Conservation (phyloP, 2,329 filamentous ascomycete genomes). For the Calonectria naviculata region DNA sequence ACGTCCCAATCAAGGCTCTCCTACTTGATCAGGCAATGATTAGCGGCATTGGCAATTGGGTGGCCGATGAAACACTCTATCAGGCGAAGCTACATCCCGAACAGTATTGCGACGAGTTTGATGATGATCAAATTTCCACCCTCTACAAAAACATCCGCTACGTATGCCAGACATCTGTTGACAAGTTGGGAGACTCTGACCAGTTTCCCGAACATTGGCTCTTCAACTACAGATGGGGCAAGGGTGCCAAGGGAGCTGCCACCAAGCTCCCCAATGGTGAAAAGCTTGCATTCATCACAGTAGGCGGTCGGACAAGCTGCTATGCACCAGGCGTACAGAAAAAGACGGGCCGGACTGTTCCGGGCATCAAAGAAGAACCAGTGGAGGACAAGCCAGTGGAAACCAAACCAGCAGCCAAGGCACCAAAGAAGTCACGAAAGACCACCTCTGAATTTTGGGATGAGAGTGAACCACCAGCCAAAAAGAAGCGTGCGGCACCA, state of each 20-base stretch:
- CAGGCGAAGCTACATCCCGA: constrained; percentile 91
- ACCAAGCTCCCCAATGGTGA: constrained; percentile 83
- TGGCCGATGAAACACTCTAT: constrained; percentile 93
- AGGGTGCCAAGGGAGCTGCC: constrained; percentile 80
- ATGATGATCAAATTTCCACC: constrained; percentile 74
- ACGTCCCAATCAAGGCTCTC: constrained; percentile 89
- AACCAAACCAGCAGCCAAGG: constrained; percentile 22
- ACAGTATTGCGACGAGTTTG: constrained; percentile 88
- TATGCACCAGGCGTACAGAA: constrained; percentile 88
- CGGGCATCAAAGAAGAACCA: constrained; percentile 56
- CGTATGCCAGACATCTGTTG: constrained; percentile 84
- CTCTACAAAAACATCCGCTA: constrained; percentile 80
- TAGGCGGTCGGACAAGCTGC: constrained; percentile 91
- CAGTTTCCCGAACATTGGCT: constrained; percentile 90
- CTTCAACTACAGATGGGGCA: constrained; percentile 90
- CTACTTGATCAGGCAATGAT: constrained; percentile 89
- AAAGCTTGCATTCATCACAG: constrained; percentile 86
- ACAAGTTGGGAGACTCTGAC: constrained; percentile 82
- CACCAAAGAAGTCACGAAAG: constrained; percentile 40
- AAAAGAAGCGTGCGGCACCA: constrained; percentile 37
- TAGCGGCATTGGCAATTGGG: constrained; percentile 97
- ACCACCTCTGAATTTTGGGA: constrained; percentile 30
- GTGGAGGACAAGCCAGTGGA: constrained; percentile 39
- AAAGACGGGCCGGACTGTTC: constrained; percentile 67
- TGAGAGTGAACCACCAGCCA: constrained; percentile 38